Percentiles rank a stretch among this genome's conserved stretches.
Conservation (phyloP, 768 basidiomycete genomes). For the Dioszegia crocea region DNA sequence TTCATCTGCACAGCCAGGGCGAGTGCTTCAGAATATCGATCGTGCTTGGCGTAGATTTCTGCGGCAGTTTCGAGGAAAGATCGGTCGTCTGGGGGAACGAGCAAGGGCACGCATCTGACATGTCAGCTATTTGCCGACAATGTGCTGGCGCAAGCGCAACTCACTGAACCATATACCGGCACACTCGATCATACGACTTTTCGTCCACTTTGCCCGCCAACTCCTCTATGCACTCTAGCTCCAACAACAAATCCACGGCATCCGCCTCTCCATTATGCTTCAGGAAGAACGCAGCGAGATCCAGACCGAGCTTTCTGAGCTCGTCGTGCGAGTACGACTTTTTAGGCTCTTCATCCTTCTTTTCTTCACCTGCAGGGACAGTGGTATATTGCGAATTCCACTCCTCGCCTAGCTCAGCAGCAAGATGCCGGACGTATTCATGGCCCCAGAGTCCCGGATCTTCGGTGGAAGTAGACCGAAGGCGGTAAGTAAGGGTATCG, state of each 20-base stretch:
- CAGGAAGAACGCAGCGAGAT: conserved; percentile 84
- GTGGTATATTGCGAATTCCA: conserved; percentile 53
- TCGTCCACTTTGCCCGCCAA: conserved; percentile 71
- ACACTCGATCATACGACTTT: conserved; percentile 70
- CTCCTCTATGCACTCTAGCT: conserved; percentile 80
- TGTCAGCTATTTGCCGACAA: conserved; percentile 27
- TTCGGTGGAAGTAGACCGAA: conserved; percentile 62
- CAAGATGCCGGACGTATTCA: conserved; percentile 95
- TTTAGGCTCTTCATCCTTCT: conserved; percentile 15
- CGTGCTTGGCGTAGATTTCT: conserved; percentile 76
- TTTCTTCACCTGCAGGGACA: conserved; percentile 14
- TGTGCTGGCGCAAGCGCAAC: conserved; percentile 32
- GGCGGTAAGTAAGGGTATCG: conserved; percentile 88
- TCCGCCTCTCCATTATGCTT: conserved; percentile 96
- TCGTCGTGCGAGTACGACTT: conserved; percentile 56
- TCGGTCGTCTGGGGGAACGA: conserved; percentile 88
- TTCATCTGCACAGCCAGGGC: conserved; percentile 77
- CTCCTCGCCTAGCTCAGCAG: conserved; percentile 93
- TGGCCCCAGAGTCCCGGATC: conserved; percentile 98
- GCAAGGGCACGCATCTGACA: conserved; percentile 71
- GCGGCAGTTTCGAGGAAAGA: conserved; percentile 85
- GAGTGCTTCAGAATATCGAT: conserved; percentile 86
- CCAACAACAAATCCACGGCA: conserved; percentile 90
- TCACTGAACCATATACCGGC: conserved; percentile 91
- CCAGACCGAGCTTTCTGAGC: conserved; percentile 68